Evolutionary conservation across 306 rosid genomes (phyloP).

Genomic region (Quercus suber): DNA sequence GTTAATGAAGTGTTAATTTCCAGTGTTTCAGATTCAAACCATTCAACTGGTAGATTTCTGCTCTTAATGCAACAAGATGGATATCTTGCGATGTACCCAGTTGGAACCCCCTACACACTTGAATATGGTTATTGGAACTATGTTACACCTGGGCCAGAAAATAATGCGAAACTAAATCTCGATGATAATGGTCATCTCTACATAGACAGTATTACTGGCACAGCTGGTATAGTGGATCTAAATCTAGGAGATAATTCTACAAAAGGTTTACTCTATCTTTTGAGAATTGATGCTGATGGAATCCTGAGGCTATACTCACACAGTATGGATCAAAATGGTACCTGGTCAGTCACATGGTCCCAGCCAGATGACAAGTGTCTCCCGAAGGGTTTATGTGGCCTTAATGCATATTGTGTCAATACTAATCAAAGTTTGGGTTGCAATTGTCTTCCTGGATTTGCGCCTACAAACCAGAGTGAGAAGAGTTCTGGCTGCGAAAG

Average conservation of each 20-base stretch:
- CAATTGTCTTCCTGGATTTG: background rate
- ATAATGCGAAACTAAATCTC: slow-evolving; percentile 5
- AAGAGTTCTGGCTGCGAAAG: slow-evolving; percentile 2
- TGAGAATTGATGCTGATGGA: no score
- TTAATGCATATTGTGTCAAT: no score
- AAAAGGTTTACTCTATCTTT: no score
- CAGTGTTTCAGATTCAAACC: slow-evolving; percentile 8
- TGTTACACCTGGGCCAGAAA: rapidly evolving
- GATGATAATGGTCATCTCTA: background rate
- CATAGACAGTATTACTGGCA: background rate
- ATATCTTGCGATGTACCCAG: slow-evolving; percentile 25
- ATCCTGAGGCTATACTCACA: no score
- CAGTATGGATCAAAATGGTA: no score
- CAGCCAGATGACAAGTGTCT: no score
- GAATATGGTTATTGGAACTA: background rate
- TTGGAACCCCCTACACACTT: background rate
- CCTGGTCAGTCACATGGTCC: no score
- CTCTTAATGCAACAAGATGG: slow-evolving; percentile 24
- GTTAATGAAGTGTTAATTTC: background rate
- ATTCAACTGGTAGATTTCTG: slow-evolving; percentile 17
- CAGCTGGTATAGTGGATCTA: background rate
- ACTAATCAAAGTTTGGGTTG: no score
- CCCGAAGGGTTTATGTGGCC: no score
- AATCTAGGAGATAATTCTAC: background rate
- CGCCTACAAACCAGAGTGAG: background rate